Evolutionary conservation across 108 stramenopile genomes (phyloP), one percentile per base, ranked within the genome.

Genomic region (Skeletonema potamos): DNA sequence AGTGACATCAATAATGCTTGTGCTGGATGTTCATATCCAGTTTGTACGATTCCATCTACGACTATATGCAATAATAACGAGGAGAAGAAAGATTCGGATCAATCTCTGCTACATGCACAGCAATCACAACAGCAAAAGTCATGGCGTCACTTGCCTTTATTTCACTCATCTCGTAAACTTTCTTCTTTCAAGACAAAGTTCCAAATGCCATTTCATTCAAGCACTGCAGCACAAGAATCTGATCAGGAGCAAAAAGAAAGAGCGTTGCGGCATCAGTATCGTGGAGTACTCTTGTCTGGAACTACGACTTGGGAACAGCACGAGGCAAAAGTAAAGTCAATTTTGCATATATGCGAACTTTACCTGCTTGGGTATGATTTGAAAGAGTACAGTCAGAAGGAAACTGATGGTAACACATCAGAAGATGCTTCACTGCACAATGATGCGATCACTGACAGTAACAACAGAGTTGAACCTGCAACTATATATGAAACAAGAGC

Each of bases 221-320:
- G 5, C 15, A 33, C 3, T 18, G 18, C 44, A 9, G 5, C 41
- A 27, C 22, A 5, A 24, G 15, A 62, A 51, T 27, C 33, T 54
- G 18, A 60, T 13, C 20, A 22, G 13, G 61, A 51, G n/a, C 20
- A 60, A 34, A 37, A 12, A 22, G 61, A 51, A 20, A 51, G n/a
- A 22, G 4, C 8, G 4, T n/a, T 51, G 1, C 20, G 5, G 34
- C 66, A 36, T 10, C 30, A 34, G 43, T 43, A 28, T 39, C 58
- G 57, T 60, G 70, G 60, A 46, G 51, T 51, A 36, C 36, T 71
- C 10, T 51, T 71, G 24, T 43, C 60, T 37, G 55, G 66, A 26
- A 68, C 66, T 8, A 57, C 66, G 26, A 68, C 55, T n/a, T 30
- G 57, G 34, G 66, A 68, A 26, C 66, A 68, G 66, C 66, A 68